phyloP scores from a whole-genome alignment of 2,329 filamentous ascomycete species.

The Zymoseptoria ardabiliae region DNA sequence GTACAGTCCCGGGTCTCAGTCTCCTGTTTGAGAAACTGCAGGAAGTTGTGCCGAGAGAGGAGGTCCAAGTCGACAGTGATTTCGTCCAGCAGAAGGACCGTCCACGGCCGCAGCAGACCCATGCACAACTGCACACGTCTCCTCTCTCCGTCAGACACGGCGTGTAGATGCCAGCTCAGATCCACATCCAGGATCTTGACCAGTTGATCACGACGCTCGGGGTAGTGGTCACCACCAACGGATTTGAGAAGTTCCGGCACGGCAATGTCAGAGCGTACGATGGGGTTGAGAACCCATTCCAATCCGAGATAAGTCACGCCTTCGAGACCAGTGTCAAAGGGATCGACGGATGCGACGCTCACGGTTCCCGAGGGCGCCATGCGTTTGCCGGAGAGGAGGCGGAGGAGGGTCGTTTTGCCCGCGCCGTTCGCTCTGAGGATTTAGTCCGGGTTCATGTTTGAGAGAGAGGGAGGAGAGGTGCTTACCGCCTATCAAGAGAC shows the following conservation, averaged over 20 bases:
- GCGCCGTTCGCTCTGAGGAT: conserved; percentile 70
- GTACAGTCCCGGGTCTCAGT: conserved; percentile 77
- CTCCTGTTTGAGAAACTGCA: conserved; percentile 78
- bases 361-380: conserved; percentile 73
- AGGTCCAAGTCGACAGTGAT: conserved; percentile 96
- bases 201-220: conserved; percentile 76
- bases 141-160: conserved; percentile 86
- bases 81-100: conserved; percentile 83
- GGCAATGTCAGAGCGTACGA: conserved; percentile 90
- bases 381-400: conserved; percentile 88
- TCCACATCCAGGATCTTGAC: conserved; percentile 87
- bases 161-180: conserved; percentile 87
- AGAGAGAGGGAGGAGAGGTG: conserved; percentile 1
- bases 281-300: conserved; percentile 96
- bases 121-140: conserved; percentile 91
- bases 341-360: conserved; percentile 73
- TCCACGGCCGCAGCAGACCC: conserved; percentile 88
- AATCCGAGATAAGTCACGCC: conserved; percentile 95
- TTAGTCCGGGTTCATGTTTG: conserved; percentile 17
- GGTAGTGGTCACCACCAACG: conserved; percentile 79
- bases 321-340: conserved; percentile 82
- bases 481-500: conserved; percentile 77
- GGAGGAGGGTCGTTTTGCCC: conserved; percentile 92
- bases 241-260: conserved; percentile 76
- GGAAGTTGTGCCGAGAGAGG: conserved; percentile 73